These are phyloP conservation scores for Nakaseomyces nivariensis DNA, from an alignment of 1,139 yeast genomes.

Conservation along the genomic window DNA sequence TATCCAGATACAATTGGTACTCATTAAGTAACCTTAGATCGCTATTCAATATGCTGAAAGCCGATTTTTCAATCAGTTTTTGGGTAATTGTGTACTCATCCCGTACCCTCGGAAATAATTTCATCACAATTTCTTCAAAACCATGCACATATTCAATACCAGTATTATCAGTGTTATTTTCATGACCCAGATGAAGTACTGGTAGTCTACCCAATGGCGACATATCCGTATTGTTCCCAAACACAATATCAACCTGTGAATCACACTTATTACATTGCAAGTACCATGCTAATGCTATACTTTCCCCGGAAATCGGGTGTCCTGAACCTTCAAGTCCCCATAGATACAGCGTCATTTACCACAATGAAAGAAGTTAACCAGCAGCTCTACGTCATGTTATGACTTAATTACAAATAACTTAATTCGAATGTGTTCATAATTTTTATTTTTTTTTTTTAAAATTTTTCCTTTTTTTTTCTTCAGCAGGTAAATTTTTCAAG, in stretches of 20 bases:
- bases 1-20: slow-evolving; percentile 52
- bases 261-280: slow-evolving; percentile 7
- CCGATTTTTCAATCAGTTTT: slow-evolving; percentile 12
- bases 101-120: slow-evolving; percentile 14
- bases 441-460: no score
- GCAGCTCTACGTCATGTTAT: no score
- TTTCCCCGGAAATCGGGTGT: slow-evolving; percentile 23
- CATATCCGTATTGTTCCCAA: slow-evolving; percentile 36
- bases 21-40: slow-evolving; percentile 32
- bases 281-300: slow-evolving; percentile 25
- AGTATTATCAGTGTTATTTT: background rate
- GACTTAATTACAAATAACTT: no score
- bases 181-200: slow-evolving; percentile 31
- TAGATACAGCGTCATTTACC: slow-evolving; percentile 6
- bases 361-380: no score
- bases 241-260: slow-evolving; percentile 15
- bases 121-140: slow-evolving; percentile 38
- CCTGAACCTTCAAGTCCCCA: slow-evolving; percentile 25
- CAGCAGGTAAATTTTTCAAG: no score
- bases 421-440: no score
- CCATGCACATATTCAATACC: slow-evolving; percentile 34
- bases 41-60: slow-evolving; percentile 17
- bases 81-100: slow-evolving; percentile 1
- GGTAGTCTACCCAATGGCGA: slow-evolving; percentile 51
- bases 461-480: no score